Conservation (phyloP, 78 protist genomes). For the Dictyostelium intermedium region DNA sequence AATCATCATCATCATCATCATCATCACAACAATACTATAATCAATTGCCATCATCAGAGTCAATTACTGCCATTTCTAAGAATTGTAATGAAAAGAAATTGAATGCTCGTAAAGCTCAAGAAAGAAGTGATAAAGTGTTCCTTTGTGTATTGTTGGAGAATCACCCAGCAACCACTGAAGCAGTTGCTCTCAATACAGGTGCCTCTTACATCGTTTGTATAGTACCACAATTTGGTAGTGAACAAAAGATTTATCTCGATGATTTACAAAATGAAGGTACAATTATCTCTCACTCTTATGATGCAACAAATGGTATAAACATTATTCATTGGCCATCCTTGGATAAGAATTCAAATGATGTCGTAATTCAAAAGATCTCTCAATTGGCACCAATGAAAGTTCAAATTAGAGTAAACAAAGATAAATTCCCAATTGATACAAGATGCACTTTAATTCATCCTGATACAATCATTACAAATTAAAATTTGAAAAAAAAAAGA, state of each 20-base stretch:
- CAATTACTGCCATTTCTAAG: not conserved
- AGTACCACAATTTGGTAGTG: slow-evolving; percentile 61
- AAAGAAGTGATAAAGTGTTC: slow-evolving; percentile 63
- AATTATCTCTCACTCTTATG: slow-evolving; percentile 2
- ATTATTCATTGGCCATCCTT: slow-evolving; percentile 39
- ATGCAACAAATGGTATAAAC: not conserved
- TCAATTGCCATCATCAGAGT: slow-evolving; percentile 31
- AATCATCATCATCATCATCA: too few species aligned
- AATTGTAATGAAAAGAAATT: slow-evolving; percentile 86
- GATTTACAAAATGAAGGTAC: slow-evolving; percentile 18
- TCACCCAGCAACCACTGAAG: slow-evolving; percentile 1
- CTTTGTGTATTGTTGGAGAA: slow-evolving; percentile 62
- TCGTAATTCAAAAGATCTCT: not conserved
- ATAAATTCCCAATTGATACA: slow-evolving; percentile 74
- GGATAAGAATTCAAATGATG: too few species aligned
- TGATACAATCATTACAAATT: not conserved
- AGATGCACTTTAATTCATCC: slow-evolving; percentile 49
- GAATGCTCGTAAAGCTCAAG: slow-evolving; percentile 83
- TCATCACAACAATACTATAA: not conserved
- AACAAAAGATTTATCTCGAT: slow-evolving; percentile 44
- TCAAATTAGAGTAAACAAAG: slow-evolving; percentile 38
- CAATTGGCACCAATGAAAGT: slow-evolving; percentile 29
- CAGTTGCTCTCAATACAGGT: slow-evolving; percentile 36
- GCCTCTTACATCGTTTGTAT: not conserved
- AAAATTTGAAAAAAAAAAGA: too few species aligned